phyloP scores from a whole-genome alignment of 306 rosid species.

The Vigna mungo region DNA sequence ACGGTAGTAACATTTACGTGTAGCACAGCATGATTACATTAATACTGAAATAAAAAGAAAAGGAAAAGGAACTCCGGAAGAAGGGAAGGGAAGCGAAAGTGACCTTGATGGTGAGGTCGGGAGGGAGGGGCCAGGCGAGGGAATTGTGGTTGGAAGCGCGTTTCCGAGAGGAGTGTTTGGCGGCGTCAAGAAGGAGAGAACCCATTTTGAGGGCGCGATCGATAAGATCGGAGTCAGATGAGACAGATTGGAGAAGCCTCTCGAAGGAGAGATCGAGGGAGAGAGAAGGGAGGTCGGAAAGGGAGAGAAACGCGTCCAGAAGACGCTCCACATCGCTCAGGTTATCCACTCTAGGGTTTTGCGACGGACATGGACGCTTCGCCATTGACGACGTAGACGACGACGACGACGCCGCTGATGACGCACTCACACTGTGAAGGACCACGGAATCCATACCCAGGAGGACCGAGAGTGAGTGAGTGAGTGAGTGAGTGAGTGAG shows the following conservation, averaged over 20 bases:
- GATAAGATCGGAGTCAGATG: slow-evolving; percentile 80
- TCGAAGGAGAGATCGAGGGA: slow-evolving; percentile 83
- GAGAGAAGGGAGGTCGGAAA: slow-evolving; percentile 65
- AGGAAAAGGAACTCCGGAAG: background rate
- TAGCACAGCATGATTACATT: background rate
- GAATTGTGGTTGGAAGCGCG: slow-evolving; percentile 90
- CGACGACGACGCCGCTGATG: slow-evolving; percentile 28
- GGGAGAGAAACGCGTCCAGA: slow-evolving; percentile 64
- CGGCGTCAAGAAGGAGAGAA: slow-evolving; percentile 79
- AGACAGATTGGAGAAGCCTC: slow-evolving; percentile 68
- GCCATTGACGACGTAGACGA: slow-evolving; percentile 64
- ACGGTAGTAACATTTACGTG: background rate
- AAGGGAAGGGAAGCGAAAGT: background rate
- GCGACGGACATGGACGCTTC: slow-evolving; percentile 89
- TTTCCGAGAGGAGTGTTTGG: slow-evolving; percentile 74
- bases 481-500: background rate
- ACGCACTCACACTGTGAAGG: slow-evolving; percentile 47
- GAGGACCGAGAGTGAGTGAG: background rate
- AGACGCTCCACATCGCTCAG: slow-evolving; percentile 54
- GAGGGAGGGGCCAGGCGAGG: slow-evolving; percentile 81
- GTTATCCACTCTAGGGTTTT: slow-evolving; percentile 65
- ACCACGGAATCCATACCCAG: slow-evolving; percentile 58
- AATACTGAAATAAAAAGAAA: background rate
- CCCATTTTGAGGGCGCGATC: slow-evolving; percentile 84
- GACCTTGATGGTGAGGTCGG: slow-evolving; percentile 94